Evolutionary conservation across 163 green algal species (phyloP), one percentile per base, ranked within the genome.

Genomic region (Chlamydomonas reinhardtii): DNA sequence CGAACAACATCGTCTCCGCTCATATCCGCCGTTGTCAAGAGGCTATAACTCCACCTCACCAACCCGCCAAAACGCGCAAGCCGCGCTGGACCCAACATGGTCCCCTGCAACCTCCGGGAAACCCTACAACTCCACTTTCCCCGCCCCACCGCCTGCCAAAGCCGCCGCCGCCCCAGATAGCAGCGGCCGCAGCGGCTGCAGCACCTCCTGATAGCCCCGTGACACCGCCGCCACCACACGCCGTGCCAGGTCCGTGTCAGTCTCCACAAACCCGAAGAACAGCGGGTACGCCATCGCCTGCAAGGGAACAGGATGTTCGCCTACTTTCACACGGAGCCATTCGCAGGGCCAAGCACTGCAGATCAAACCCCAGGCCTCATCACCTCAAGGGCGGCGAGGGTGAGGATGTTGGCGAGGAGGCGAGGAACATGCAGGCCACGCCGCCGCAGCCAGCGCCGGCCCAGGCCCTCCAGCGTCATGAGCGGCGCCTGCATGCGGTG

Each of bases 191-290:
- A 82, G 34, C 32, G 74, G 74, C 32, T 32, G 56, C 22, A 71
- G 74, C 54, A 59, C 11, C 32, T 19, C 74, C 32, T 20, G 59
- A 37, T 61, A 76, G 35, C 31, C 37, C 16, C 22, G 20, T 1
- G 34, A 12, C 25, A 56, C 22, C 35, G 71, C 71, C 22, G 11
- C 37, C 71, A 76, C 71, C 71, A 76, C 37, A 0, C 71, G 71
- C 25, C 12, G 1, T 0, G 71, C 37, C 15, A 59, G 22, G 71
- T 76, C 37, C 15, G 34, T 62, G 35, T 76, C 43, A 1, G 66
- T 48, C 66, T 85, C 78, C 66, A 85, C 73, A n/a, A 69, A 70
- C 48, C 78, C 78, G 52, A 85, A 85, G 78, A 85, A 85, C 32
- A 85, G 48, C 2, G 69, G 29, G 48, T 71, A 37, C 31, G 78